Percentiles rank a stretch among this genome's conserved stretches.
These are phyloP conservation scores for Cladobotryum mycophilum DNA, from an alignment of 2,329 filamentous ascomycete species.

Conservation along the genomic window DNA sequence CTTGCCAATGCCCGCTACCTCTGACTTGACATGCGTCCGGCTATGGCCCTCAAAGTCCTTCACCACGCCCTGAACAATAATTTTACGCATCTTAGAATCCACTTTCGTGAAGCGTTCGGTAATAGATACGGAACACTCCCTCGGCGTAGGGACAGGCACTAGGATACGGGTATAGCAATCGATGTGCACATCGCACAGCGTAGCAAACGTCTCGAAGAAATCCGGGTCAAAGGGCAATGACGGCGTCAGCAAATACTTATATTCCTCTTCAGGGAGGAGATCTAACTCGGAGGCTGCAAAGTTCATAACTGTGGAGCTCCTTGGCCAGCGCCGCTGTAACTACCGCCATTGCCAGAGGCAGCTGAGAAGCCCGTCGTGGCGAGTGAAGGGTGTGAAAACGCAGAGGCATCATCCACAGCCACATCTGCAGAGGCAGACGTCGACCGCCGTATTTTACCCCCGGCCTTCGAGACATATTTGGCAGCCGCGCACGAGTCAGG, in stretches of 20 bases:
- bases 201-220: slow-evolving; percentile 94
- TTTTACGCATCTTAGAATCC: slow-evolving; percentile 77
- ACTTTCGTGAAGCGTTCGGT: slow-evolving; percentile 87
- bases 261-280: slow-evolving; percentile 76
- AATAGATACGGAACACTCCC: slow-evolving; percentile 62
- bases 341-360: too few species aligned
- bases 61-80: slow-evolving; percentile 79
- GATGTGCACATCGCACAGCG: slow-evolving; percentile 89
- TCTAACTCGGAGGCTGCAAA: slow-evolving; percentile 58
- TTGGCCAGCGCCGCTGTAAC: too few species aligned
- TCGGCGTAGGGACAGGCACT: slow-evolving; percentile 65
- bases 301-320: slow-evolving; percentile 41
- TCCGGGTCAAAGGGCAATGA: slow-evolving; percentile 92
- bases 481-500: slow-evolving; percentile 70
- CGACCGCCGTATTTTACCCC: slow-evolving; percentile 51
- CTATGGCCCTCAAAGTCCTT: slow-evolving; percentile 91
- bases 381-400: too few species aligned
- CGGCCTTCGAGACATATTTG: slow-evolving; percentile 73
- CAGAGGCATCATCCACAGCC: slow-evolving; percentile 22
- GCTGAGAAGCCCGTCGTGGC: not conserved
- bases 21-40: slow-evolving; percentile 66
- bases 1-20: slow-evolving; percentile 79
- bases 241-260: slow-evolving; percentile 80
- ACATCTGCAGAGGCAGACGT: slow-evolving; percentile 44
- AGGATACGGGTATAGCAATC: slow-evolving; percentile 82